phyloP scores from a whole-genome alignment of 2,329 filamentous ascomycete species.

The Colletotrichum tropicale region DNA sequence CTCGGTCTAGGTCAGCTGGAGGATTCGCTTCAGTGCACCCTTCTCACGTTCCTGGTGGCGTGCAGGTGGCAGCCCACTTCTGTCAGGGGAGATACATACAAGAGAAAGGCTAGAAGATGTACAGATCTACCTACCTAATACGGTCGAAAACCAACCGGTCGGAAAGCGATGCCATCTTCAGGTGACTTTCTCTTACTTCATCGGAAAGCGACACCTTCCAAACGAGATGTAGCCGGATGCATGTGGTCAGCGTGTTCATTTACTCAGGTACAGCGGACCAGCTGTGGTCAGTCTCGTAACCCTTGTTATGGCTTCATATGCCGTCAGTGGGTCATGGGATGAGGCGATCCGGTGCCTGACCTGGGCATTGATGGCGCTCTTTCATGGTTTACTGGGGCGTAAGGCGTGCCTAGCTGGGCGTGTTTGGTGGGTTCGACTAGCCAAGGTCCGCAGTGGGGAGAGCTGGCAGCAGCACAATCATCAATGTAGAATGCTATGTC shows the following conservation, averaged over 20 bases:
- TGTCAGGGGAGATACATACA: neutral
- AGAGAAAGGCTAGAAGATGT: neutral
- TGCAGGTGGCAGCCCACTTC: neutral
- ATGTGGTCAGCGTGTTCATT: neutral
- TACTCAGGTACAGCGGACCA: neutral
- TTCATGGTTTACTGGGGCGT: neutral
- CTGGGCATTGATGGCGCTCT: neutral
- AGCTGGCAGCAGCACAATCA: neutral
- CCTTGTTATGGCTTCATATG: neutral
- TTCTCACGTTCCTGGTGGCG: neutral
- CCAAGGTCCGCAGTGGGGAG: neutral
- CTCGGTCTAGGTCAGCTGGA: neutral
- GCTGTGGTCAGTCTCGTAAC: neutral
- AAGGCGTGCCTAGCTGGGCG: neutral
- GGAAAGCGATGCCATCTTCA: neutral
- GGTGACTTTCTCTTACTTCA: neutral
- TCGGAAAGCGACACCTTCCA: neutral
- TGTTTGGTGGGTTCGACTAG: neutral
- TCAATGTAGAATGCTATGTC: neutral
- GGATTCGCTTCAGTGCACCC: neutral
- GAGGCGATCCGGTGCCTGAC: neutral
- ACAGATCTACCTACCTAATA: neutral
- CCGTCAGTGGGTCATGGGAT: neutral
- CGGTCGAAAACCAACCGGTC: neutral
- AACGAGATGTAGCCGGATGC: neutral